Conservation (phyloP, 2,329 filamentous ascomycete genomes). For the Macrophomina phaseolina region DNA sequence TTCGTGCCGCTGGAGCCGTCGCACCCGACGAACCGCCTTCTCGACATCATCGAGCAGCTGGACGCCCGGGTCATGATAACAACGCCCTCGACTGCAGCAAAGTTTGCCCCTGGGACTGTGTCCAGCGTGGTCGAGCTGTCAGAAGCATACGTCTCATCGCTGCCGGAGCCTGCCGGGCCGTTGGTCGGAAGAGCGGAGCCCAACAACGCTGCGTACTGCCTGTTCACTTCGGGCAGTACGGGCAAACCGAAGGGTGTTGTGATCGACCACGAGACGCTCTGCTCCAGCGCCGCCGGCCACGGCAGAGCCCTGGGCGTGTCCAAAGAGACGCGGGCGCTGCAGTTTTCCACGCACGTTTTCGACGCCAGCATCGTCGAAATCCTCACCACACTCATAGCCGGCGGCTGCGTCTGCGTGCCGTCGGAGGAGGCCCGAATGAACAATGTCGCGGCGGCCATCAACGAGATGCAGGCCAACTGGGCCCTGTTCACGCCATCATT, state of each 20-base stretch:
- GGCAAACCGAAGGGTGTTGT: constrained; percentile 31
- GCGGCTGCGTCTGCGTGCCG: constrained; percentile 60
- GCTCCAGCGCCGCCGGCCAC: constrained; percentile 35
- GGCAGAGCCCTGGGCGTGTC: neutral
- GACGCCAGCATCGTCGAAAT: constrained; percentile 63
- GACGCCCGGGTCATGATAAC: constrained; percentile 28
- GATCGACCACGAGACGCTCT: constrained; percentile 35
- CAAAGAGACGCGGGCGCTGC: constrained; percentile 27
- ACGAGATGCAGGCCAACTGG: constrained; percentile 48
- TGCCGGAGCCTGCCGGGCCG: neutral
- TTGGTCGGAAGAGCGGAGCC: neutral
- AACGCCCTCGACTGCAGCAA: constrained; percentile 48
- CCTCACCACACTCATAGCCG: constrained; percentile 57
- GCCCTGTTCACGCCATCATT: constrained; percentile 47
- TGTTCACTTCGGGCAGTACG: constrained; percentile 56
- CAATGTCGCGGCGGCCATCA: constrained; percentile 35
- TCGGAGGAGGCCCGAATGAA: constrained; percentile 57
- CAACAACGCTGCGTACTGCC: constrained; percentile 60
- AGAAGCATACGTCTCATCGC: neutral
- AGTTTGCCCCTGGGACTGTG: constrained; percentile 59
- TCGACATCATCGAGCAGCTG: neutral
- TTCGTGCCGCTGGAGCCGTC: neutral
- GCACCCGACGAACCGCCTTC: neutral
- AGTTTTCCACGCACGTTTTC: constrained; percentile 58
- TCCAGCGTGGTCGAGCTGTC: constrained; percentile 52